phyloP scores from a whole-genome alignment of 345 rosid genomes.

The Gossypium longicalyx region DNA sequence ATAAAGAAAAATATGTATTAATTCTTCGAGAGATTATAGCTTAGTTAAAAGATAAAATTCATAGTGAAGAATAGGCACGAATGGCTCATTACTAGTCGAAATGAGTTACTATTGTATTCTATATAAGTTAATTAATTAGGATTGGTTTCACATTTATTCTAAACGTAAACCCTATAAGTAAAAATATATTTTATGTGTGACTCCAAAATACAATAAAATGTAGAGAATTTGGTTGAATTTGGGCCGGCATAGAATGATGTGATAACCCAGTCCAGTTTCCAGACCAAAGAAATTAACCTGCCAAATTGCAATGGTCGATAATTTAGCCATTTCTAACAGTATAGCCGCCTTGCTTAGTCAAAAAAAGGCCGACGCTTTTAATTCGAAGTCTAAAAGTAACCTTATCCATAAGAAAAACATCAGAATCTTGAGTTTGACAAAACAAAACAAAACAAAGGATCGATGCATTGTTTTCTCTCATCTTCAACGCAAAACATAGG shows the following conservation, averaged over 20 bases:
- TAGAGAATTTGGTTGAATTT: too few relatives aligned
- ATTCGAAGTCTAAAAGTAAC: not conserved
- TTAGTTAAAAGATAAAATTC: too few relatives aligned
- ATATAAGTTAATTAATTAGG: not conserved
- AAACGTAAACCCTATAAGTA: not conserved
- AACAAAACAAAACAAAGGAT: not conserved
- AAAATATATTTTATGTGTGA: too few relatives aligned
- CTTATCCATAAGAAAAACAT: too few relatives aligned
- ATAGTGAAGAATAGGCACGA: too few relatives aligned
- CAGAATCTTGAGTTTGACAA: not conserved
- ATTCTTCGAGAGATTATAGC: too few relatives aligned
- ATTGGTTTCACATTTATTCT: not conserved
- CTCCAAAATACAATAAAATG: not conserved
- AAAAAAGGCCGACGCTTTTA: not conserved
- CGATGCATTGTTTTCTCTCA: not conserved
- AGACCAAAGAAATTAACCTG: too few relatives aligned
- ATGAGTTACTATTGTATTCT: not conserved
- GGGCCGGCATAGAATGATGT: not conserved
- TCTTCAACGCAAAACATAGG: not conserved
- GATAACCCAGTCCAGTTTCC: too few relatives aligned
- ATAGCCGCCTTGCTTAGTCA: not conserved
- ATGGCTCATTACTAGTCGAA: not conserved
- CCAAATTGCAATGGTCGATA: too few relatives aligned
- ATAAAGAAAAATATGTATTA: too few relatives aligned
- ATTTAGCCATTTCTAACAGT: not conserved